Base-by-base conservation (phyloP, 805 yeast genomes). In the Soucietia sequanensis region DNA sequence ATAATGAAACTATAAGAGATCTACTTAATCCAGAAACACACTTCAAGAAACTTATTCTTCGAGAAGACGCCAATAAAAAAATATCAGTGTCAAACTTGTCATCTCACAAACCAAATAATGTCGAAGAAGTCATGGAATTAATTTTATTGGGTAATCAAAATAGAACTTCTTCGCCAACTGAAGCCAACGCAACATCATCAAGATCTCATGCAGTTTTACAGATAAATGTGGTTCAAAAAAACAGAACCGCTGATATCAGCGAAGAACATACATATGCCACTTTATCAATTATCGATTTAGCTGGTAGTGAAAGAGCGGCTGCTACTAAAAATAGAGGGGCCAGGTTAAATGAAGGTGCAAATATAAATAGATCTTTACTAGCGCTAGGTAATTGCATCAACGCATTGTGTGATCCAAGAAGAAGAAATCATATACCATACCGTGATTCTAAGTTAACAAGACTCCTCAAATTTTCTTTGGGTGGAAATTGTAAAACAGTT, bases 331-430 rank as follows among this genome's bases (percentile, higher is more conserved):
- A 91, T 56, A 61, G 88, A 30, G 98, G 98, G 0, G 76, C 72
- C 20, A 64, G 96, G 31, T 68, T 91, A 10, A 76, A 78, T 37
- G 98, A 91, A 57, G 97, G 98, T 18, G 98, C 97, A 10, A 87
- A 87, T 56, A 91, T 91, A 53, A 91, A 91, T 63, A 78, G 81
- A 54, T 88, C 96, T 0, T 65, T 91, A 29, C 61, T 91, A 31
- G 96, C 98, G 0, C 68, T 91, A 30, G 98, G 97, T 0, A 90
- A 89, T 52, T 91, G 97, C 59, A 90, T 91, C 42, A 89, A 88
- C 58, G 96, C 97, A 1, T 66, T 90, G 27, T 86, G 96, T 60
- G 89, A 82, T 45, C 76, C 79, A 4, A 70, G 81, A 37, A 66
- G 76, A 33, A 62, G 76, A 39, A 71, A 75, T 48, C 96, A 89